Conservation (phyloP, 148 eudicot species). For the Beta vulgaris region DNA sequence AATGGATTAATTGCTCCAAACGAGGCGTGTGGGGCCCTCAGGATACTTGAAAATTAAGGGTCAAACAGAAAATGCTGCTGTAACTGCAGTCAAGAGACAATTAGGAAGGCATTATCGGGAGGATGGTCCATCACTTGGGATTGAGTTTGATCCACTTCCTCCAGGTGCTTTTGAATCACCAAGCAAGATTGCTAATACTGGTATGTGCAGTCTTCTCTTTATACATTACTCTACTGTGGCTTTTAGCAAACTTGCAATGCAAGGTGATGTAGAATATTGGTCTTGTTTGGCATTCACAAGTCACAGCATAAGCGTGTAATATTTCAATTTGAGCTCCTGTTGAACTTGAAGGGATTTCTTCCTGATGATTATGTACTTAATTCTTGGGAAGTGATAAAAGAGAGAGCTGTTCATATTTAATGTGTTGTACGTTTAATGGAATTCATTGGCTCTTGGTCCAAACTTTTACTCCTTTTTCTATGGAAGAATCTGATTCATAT, state of each 20-base stretch:
- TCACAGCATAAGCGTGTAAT: neutral
- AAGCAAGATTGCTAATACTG: slow-evolving; percentile 38
- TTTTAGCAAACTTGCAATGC: neutral
- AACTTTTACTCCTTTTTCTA: neutral
- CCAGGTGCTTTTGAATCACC: slow-evolving; percentile 88
- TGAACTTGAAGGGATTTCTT: neutral
- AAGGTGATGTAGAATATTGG: neutral
- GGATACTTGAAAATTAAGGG: slow-evolving; percentile 93
- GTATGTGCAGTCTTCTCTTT: slow-evolving; percentile 30
- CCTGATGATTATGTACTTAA: neutral
- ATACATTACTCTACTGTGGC: neutral
- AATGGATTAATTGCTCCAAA: slow-evolving; percentile 35
- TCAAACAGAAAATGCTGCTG: slow-evolving; percentile 69
- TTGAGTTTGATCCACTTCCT: slow-evolving; percentile 87
- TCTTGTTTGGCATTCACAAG: neutral
- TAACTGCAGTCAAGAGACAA: slow-evolving; percentile 92
- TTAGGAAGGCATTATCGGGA: slow-evolving; percentile 67
- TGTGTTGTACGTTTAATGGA: neutral
- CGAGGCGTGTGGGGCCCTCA: slow-evolving; percentile 59
- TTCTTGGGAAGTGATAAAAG: neutral
- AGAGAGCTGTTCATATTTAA: neutral
- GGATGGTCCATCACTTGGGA: slow-evolving; percentile 89
- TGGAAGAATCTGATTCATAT: neutral
- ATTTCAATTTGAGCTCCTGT: neutral
- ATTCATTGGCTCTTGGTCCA: neutral